Conservation (phyloP, 78 protist genomes). For the Paratrimastix pyriformis region DNA sequence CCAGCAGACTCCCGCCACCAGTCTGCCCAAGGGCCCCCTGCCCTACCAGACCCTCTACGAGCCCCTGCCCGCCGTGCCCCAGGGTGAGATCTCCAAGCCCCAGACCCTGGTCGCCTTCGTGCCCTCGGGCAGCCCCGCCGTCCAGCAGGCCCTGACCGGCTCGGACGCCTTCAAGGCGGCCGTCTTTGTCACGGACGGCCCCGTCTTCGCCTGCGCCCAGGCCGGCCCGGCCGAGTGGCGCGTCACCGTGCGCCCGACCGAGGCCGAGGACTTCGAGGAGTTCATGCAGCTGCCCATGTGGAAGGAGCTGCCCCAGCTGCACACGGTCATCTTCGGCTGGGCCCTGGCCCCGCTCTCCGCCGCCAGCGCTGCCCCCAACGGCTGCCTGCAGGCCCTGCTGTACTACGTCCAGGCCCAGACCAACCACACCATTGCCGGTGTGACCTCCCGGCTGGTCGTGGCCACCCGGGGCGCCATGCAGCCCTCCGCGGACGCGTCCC, state of each 20-base stretch:
- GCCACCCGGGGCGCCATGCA: background rate
- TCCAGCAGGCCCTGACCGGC: no score
- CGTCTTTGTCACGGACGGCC: no score
- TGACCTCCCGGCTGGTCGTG: background rate
- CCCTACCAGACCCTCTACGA: background rate
- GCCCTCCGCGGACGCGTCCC: background rate
- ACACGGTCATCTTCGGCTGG: background rate
- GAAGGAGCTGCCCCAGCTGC: background rate
- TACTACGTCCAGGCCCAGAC: background rate
- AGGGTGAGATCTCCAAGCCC: no score
- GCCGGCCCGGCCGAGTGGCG: no score
- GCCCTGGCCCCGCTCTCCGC: slow-evolving; percentile 7
- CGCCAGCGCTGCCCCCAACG: background rate
- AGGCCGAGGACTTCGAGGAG: background rate
- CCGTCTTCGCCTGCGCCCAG: no score
- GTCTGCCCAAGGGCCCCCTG: background rate
- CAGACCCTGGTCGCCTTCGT: no score
- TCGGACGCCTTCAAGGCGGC: no score
- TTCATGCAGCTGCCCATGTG: background rate
- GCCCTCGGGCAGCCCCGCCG: no score
- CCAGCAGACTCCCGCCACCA: no score
- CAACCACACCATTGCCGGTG: background rate
- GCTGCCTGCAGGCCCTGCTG: background rate
- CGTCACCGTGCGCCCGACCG: no score
- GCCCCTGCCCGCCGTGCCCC: background rate